A percentile compares a stretch with the other conserved stretches of the same genome.
phyloP scores from a whole-genome alignment of 345 rosid species.

The Xanthoceras sorbifolium region DNA sequence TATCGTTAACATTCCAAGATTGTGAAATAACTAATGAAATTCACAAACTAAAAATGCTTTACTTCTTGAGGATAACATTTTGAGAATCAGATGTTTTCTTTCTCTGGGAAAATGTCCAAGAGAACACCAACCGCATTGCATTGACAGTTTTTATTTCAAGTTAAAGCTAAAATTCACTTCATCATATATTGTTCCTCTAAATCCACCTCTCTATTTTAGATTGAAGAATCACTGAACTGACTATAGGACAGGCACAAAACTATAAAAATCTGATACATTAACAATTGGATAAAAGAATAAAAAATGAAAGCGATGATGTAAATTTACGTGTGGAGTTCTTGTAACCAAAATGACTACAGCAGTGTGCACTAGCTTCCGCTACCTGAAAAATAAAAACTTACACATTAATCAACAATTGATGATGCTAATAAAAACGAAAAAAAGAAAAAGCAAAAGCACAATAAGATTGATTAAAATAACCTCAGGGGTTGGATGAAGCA shows the following conservation, averaged over 20 bases:
- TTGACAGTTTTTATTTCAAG: neutral
- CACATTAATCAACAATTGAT: neutral
- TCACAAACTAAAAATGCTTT: neutral
- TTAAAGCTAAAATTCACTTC: neutral
- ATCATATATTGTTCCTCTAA: too few relatives aligned
- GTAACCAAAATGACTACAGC: conserved; percentile 55
- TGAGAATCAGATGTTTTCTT: neutral
- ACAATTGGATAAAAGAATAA: neutral
- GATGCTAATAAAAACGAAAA: neutral
- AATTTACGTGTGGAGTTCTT: conserved; percentile 54
- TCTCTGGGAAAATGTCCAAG: neutral
- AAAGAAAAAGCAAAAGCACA: neutral
- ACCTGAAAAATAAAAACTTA: conserved; percentile 45
- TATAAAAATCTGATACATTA: neutral
- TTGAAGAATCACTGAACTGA: too few relatives aligned
- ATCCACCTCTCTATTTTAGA: neutral
- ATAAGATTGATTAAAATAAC: conserved; percentile 26
- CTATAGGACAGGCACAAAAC: too few relatives aligned
- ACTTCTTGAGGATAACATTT: neutral
- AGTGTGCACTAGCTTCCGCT: conserved; percentile 57
- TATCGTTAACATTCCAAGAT: too few relatives aligned
- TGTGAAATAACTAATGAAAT: neutral
- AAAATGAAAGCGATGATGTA: neutral
- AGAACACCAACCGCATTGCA: neutral
- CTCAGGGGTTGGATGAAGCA: conserved; percentile 67